Percentiles rank a stretch among this genome's conserved stretches.
phyloP scores from a whole-genome alignment of 2,329 filamentous ascomycete genomes.

The Aspergillus fischeri region DNA sequence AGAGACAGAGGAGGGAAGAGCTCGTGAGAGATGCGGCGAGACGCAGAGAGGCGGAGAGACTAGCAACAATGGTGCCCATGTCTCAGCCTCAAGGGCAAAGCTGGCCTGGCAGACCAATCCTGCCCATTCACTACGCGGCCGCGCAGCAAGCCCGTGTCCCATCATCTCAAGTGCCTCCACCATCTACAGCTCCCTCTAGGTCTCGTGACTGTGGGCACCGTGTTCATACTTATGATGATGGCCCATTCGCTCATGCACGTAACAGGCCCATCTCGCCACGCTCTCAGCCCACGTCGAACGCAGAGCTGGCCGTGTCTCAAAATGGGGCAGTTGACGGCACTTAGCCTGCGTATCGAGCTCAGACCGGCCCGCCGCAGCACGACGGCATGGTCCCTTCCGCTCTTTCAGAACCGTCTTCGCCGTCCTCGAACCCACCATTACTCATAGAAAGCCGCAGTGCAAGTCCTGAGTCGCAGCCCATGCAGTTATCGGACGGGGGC shows the following conservation, averaged over 20 bases:
- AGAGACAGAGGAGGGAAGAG: conserved; percentile 9
- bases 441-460: neutral
- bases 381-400: neutral
- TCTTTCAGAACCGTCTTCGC: neutral
- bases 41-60: neutral
- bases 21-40: neutral
- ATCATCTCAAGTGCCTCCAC: neutral
- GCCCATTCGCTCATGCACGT: conserved; percentile 20
- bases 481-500: neutral
- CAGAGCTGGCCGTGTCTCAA: neutral
- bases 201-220: neutral
- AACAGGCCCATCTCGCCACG: neutral
- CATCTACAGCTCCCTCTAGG: neutral
- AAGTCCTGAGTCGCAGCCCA: neutral
- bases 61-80: neutral
- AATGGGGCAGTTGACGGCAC: neutral
- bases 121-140: neutral
- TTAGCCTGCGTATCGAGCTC: neutral
- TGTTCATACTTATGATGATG: conserved; percentile 8
- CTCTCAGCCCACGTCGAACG: neutral
- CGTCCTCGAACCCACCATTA: neutral
- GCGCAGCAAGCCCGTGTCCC: neutral
- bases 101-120: neutral
- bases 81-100: neutral
- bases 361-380: neutral